These are phyloP conservation scores for Cerrena zonata DNA, from an alignment of 1,284 basidiomycete genomes.

Conservation along the genomic window DNA sequence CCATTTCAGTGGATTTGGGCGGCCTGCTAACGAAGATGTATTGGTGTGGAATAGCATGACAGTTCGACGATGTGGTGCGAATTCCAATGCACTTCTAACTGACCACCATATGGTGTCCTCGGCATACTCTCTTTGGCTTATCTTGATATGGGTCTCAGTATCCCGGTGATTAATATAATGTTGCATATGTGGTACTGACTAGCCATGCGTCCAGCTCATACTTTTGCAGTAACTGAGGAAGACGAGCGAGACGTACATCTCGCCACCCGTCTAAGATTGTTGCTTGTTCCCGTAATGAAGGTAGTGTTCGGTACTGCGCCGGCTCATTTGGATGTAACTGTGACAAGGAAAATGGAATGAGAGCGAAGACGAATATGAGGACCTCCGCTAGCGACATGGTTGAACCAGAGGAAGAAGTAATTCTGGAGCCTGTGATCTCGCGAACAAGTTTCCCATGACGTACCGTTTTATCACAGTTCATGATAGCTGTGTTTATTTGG, in stretches of 20 bases:
- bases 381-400: too few species aligned
- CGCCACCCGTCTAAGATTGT: conserved; percentile 41
- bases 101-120: conserved; percentile 52
- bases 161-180: too few species aligned
- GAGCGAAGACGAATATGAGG: too few species aligned
- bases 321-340: conserved; percentile 33
- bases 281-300: conserved; percentile 41
- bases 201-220: conserved; percentile 42
- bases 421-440: too few species aligned
- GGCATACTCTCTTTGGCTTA: conserved; percentile 47
- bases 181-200: conserved; percentile 24
- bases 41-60: conserved; percentile 46
- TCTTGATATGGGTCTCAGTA: too few species aligned
- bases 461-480: neutral
- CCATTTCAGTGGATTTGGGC: conserved; percentile 42
- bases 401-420: too few species aligned
- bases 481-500: too few species aligned
- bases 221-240: conserved; percentile 39
- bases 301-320: conserved; percentile 35
- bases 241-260: conserved; percentile 34
- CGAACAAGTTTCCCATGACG: neutral
- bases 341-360: conserved; percentile 7
- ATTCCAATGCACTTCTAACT: conserved; percentile 44
- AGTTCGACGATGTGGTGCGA: conserved; percentile 45
- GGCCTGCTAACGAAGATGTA: conserved; percentile 29